Percentiles rank a stretch among this genome's conserved stretches.
These are phyloP conservation scores for Coleophoma cylindrospora DNA, from an alignment of 2,329 filamentous ascomycete genomes.

Conservation along the genomic window DNA sequence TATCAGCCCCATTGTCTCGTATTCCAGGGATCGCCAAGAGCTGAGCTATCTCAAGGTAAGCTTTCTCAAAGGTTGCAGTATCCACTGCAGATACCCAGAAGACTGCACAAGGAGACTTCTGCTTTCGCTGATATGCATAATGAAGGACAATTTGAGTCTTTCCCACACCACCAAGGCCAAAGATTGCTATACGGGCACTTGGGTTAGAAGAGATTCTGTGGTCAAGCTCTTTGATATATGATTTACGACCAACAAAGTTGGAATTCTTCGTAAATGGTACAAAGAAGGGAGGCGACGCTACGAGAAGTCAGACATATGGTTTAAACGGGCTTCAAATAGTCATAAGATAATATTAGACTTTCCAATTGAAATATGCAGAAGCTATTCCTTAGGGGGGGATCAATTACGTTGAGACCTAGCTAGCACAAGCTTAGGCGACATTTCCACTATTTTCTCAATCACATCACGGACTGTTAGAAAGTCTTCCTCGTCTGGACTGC, in stretches of 20 bases:
- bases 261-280: background rate
- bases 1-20: background rate
- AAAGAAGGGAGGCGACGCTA: too few relatives aligned
- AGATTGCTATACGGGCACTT: background rate
- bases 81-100: constrained; percentile 24
- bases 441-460: too few relatives aligned
- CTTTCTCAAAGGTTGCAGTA: background rate
- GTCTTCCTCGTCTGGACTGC: too few relatives aligned
- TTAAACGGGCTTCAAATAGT: too few relatives aligned
- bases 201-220: background rate
- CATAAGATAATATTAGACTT: too few relatives aligned
- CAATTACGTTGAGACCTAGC: too few relatives aligned
- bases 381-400: too few relatives aligned
- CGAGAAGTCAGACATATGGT: too few relatives aligned
- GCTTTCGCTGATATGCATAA: constrained; percentile 21
- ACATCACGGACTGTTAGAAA: too few relatives aligned
- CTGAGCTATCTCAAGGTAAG: background rate
- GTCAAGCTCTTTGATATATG: too few relatives aligned
- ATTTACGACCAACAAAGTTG: background rate
- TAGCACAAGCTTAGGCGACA: too few relatives aligned
- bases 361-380: too few relatives aligned
- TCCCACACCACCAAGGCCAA: constrained; percentile 3
- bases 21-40: background rate
- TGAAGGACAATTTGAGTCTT: constrained; percentile 28
- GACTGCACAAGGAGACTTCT: constrained; percentile 18